phyloP scores from a whole-genome alignment of 2,329 filamentous ascomycete species.

The Moelleriella libera region DNA sequence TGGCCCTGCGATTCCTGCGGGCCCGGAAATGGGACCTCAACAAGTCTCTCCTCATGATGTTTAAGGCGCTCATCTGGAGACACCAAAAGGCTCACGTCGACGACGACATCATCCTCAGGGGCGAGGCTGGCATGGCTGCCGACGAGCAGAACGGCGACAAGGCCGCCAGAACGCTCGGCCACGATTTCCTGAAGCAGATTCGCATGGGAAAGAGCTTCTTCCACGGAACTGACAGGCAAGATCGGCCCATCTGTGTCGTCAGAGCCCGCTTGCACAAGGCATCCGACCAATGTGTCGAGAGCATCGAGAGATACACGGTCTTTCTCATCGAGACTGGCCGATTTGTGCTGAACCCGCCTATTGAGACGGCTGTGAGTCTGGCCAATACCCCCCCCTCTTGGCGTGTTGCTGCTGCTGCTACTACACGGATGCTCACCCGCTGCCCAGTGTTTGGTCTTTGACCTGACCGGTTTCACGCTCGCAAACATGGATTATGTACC shows the following conservation, averaged over 20 bases:
- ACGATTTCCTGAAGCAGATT: conserved; percentile 20
- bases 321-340: conserved; percentile 22
- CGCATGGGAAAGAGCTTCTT: conserved; percentile 23
- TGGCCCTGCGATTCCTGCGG: conserved; percentile 24
- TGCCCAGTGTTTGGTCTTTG: conserved; percentile 58
- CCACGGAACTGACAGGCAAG: conserved; percentile 19
- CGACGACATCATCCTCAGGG: conserved; percentile 15
- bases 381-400: not conserved
- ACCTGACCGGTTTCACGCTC: conserved; percentile 57
- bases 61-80: conserved; percentile 22
- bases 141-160: conserved; percentile 13
- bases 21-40: conserved; percentile 25
- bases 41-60: conserved; percentile 23
- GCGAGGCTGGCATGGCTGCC: conserved; percentile 15
- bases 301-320: conserved; percentile 22
- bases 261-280: conserved; percentile 18
- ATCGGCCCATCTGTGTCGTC: conserved; percentile 21
- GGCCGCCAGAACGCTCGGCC: conserved; percentile 2
- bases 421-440: not conserved
- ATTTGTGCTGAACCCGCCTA: conserved; percentile 4
- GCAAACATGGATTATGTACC: conserved; percentile 66
- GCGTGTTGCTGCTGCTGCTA: not conserved
- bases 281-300: conserved; percentile 15
- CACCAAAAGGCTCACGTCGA: conserved; percentile 15
- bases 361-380: conserved; percentile 26